phyloP scores from a whole-genome alignment of 768 basidiomycete species.

The Kwoniella dejecticola region DNA sequence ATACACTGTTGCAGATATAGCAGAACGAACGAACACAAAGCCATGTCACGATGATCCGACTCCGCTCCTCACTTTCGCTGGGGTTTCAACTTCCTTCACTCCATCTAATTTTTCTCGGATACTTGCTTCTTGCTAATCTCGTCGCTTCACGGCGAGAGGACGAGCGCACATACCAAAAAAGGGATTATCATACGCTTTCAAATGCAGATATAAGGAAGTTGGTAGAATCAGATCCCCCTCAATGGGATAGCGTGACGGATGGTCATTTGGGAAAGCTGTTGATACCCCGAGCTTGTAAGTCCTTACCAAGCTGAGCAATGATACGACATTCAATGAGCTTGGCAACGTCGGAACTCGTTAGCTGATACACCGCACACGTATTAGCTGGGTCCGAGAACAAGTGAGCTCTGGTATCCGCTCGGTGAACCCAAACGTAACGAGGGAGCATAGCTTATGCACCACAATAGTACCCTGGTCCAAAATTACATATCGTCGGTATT shows the following conservation, averaged over 20 bases:
- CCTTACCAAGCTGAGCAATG: too few species aligned
- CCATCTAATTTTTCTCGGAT: constrained; percentile 17
- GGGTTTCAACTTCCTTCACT: background rate
- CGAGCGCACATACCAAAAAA: constrained; percentile 10
- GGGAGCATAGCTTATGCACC: constrained; percentile 71
- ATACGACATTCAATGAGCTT: background rate
- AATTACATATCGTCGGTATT: constrained; percentile 76
- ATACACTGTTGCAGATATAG: background rate
- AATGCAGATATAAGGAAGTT: constrained; percentile 19
- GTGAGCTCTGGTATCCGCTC: constrained; percentile 28
- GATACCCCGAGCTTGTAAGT: constrained; percentile 78
- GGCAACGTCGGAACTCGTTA: background rate
- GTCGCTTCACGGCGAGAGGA: background rate
- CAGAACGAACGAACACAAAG: constrained; percentile 1
- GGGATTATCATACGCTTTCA: constrained; percentile 36
- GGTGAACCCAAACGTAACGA: too few species aligned
- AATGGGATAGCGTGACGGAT: constrained; percentile 41
- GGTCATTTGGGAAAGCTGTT: constrained; percentile 76
- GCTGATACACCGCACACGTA: background rate
- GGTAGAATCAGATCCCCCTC: constrained; percentile 29
- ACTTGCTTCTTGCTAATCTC: constrained; percentile 7
- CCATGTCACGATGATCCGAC: constrained; percentile 15
- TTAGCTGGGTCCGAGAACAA: constrained; percentile 55
- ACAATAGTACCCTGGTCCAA: constrained; percentile 74
- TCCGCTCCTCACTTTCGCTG: background rate